phyloP scores from a whole-genome alignment of 2,329 filamentous ascomycete genomes.

The Calonectria henricotiae region DNA sequence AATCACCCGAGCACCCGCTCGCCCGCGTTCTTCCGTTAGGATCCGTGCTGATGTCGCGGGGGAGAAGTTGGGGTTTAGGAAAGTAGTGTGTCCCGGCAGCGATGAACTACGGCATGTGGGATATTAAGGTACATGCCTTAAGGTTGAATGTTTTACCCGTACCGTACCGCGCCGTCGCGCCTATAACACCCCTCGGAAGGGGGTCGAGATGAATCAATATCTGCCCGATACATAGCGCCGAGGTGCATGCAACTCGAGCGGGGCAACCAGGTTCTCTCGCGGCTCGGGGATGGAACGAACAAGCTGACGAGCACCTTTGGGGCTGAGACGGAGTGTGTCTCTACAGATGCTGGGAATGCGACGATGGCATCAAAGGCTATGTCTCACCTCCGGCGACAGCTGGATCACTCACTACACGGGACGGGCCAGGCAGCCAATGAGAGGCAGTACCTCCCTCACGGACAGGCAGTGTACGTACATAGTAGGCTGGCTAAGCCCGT shows the following conservation, averaged over 20 bases:
- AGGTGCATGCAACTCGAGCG: slow-evolving; percentile 43
- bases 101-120: slow-evolving; percentile 42
- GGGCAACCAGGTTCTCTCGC: slow-evolving; percentile 42
- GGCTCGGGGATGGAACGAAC: neutral
- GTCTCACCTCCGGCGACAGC: slow-evolving; percentile 42
- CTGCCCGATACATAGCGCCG: slow-evolving; percentile 34
- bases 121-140: slow-evolving; percentile 39
- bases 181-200: slow-evolving; percentile 22
- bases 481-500: slow-evolving; percentile 10
- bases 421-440: slow-evolving; percentile 37
- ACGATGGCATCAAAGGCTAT: slow-evolving; percentile 39
- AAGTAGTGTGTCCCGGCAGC: slow-evolving; percentile 44
- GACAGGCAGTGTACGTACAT: slow-evolving; percentile 4
- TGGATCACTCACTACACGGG: slow-evolving; percentile 22
- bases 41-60: slow-evolving; percentile 52
- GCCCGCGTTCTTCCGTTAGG: slow-evolving; percentile 50
- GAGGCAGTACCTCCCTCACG: slow-evolving; percentile 32
- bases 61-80: slow-evolving; percentile 53
- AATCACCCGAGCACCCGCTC: slow-evolving; percentile 49
- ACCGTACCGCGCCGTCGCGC: slow-evolving; percentile 21
- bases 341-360: slow-evolving; percentile 28
- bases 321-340: slow-evolving; percentile 35
- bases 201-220: slow-evolving; percentile 26
- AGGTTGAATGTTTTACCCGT: slow-evolving; percentile 27
- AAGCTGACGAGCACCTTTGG: slow-evolving; percentile 24